Conservation (phyloP, 2,329 filamentous ascomycete genomes). For the Hymenotorrendiella dingleyae region DNA sequence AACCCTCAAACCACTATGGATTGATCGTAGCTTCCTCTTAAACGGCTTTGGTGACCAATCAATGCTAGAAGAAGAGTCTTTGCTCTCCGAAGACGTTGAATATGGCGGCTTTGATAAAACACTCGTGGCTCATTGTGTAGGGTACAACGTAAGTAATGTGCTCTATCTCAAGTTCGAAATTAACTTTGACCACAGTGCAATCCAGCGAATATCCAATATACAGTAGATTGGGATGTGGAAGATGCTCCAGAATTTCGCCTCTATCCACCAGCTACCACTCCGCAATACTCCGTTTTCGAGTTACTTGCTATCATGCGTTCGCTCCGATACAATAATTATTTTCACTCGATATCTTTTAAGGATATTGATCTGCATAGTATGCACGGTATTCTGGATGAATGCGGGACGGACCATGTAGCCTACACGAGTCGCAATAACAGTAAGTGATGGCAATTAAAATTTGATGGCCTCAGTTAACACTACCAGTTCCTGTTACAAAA, state of each 20-base stretch:
- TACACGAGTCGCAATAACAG: slow-evolving; percentile 55
- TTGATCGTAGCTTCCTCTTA: slow-evolving; percentile 56
- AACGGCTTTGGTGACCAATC: slow-evolving; percentile 49
- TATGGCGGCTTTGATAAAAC: slow-evolving; percentile 59
- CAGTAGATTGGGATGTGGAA: slow-evolving; percentile 54
- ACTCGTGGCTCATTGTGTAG: slow-evolving; percentile 62
- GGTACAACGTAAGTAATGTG: slow-evolving; percentile 48
- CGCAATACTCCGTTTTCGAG: slow-evolving; percentile 54
- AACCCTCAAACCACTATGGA: slow-evolving; percentile 60
- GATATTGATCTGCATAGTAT: slow-evolving; percentile 58
- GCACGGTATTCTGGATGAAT: slow-evolving; percentile 53
- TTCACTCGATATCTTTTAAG: slow-evolving; percentile 61
- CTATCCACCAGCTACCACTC: slow-evolving; percentile 46
- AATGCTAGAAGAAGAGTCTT: slow-evolving; percentile 38
- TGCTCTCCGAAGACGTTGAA: slow-evolving; percentile 49
- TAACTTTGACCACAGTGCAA: slow-evolving; percentile 33
- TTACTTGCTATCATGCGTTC: slow-evolving; percentile 65
- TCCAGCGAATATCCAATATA: slow-evolving; percentile 60
- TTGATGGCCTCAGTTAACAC: too few relatives aligned
- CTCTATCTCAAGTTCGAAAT: background rate
- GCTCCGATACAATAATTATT: slow-evolving; percentile 65
- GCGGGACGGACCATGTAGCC: slow-evolving; percentile 57
- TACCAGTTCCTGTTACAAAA: slow-evolving; percentile 3
- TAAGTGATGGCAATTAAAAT: too few relatives aligned
- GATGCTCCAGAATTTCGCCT: slow-evolving; percentile 63